Percentiles rank a stretch among this genome's conserved stretches.
These are phyloP conservation scores for Baorangia bicolor DNA, from an alignment of 768 basidiomycete species.

Conservation along the genomic window DNA sequence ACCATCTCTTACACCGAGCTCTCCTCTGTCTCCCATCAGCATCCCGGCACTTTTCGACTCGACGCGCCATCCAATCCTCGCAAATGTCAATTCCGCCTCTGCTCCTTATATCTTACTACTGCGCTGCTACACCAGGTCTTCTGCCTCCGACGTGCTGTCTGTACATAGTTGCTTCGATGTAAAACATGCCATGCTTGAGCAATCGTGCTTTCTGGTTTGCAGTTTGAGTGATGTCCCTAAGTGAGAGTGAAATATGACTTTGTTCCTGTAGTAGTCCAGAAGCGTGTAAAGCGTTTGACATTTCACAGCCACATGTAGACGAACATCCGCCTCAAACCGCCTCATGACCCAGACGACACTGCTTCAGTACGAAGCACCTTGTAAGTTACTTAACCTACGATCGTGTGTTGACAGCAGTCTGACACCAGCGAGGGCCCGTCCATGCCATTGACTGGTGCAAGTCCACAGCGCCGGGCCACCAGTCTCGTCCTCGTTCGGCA, in stretches of 20 bases:
- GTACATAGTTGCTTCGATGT: constrained; percentile 33
- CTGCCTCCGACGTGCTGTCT: constrained; percentile 25
- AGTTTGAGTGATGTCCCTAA: not conserved
- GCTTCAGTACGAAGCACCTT: constrained; percentile 83
- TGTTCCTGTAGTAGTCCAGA: not conserved
- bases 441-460: constrained; percentile 90
- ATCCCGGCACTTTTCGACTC: constrained; percentile 20
- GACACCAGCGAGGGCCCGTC: constrained; percentile 65
- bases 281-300: not conserved
- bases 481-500: constrained; percentile 67
- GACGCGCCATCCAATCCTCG: constrained; percentile 19
- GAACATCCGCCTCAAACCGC: constrained; percentile 6
- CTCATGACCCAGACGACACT: constrained; percentile 68
- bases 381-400: constrained; percentile 52
- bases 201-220: constrained; percentile 9
- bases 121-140: constrained; percentile 21
- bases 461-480: constrained; percentile 69
- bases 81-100: constrained; percentile 19
- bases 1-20: constrained; percentile 10
- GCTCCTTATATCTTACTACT: constrained; percentile 18
- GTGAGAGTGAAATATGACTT: not conserved
- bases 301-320: constrained; percentile 26
- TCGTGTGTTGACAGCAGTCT: constrained; percentile 10
- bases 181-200: constrained; percentile 16
- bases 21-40: constrained; percentile 9